A percentile compares a stretch with the other conserved stretches of the same genome.
phyloP scores from a whole-genome alignment of 495 filamentous ascomycete species.

The Xylaria palmicola region DNA sequence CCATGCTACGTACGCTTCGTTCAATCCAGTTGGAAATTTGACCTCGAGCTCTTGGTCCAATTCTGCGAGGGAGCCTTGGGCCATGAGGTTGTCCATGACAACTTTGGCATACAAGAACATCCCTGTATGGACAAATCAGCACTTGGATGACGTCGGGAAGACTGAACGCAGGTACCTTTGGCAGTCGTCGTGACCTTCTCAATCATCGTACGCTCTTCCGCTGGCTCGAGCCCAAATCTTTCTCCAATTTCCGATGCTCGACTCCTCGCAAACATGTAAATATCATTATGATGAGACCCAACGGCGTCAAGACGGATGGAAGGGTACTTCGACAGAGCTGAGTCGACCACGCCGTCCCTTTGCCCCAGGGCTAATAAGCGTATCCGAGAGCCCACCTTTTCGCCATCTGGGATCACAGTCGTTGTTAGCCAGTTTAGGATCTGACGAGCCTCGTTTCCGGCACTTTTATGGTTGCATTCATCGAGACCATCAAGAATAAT shows the following conservation, averaged over 20 bases:
- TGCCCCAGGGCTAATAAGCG: conserved; percentile 9
- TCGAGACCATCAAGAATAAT: conserved; percentile 13
- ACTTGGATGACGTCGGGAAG: not conserved
- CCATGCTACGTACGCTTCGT: too few species aligned
- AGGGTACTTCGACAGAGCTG: not conserved
- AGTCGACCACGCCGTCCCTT: conserved; percentile 8
- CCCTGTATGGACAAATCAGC: not conserved
- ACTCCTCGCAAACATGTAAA: not conserved
- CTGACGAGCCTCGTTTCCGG: not conserved
- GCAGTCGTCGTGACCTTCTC: not conserved
- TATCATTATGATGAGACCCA: not conserved
- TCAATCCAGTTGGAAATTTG: not conserved
- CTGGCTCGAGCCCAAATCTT: not conserved
- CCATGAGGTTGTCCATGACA: conserved; percentile 13
- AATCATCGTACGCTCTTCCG: not conserved
- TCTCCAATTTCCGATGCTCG: not conserved
- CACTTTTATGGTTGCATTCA: not conserved
- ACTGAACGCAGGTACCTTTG: conserved; percentile 1
- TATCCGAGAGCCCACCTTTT: not conserved
- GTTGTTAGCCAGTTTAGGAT: conserved; percentile 5
- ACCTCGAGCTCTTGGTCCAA: not conserved
- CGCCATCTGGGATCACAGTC: not conserved
- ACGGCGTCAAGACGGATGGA: conserved; percentile 1
- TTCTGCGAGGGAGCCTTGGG: not conserved
- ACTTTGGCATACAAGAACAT: conserved; percentile 14